Conservation (phyloP, 2,329 filamentous ascomycete species). For the Verticillium nubilum region DNA sequence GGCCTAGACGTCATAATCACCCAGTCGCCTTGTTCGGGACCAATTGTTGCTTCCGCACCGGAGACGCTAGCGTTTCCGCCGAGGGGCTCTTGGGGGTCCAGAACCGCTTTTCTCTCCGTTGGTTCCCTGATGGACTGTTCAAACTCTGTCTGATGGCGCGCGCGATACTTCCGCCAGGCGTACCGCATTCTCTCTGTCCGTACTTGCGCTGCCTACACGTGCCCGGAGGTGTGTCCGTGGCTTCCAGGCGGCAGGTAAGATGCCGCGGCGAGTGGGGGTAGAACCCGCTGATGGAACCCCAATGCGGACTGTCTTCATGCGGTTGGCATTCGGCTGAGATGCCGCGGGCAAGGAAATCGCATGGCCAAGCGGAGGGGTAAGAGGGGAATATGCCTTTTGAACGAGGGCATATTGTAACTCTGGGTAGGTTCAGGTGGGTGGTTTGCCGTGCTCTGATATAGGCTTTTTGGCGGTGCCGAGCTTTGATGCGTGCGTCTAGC, state of each 20-base stretch:
- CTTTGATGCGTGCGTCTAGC: too few relatives aligned
- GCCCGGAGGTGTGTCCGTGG: neutral
- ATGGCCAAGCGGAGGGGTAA: neutral
- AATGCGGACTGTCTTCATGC: neutral
- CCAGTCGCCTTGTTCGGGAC: neutral
- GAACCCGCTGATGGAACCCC: neutral
- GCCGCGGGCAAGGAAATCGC: neutral
- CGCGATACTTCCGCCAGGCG: neutral
- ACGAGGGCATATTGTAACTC: neutral
- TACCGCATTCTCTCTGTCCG: neutral
- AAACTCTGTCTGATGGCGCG: neutral
- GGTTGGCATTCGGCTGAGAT: neutral
- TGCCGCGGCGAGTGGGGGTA: neutral
- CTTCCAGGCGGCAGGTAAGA: neutral
- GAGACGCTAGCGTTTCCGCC: neutral
- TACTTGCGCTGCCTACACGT: neutral
- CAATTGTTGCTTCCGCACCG: neutral
- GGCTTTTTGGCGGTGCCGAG: too few relatives aligned
- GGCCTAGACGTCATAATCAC: neutral
- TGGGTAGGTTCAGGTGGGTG: neutral
- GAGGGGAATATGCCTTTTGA: neutral
- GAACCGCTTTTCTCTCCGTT: neutral
- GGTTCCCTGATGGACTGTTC: neutral
- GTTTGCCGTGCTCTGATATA: neutral
- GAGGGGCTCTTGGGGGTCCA: neutral